Percentiles rank a stretch among this genome's conserved stretches.
Evolutionary conservation across 2,329 filamentous ascomycete species (phyloP).

Genomic region (Bipolaris sorokiniana): DNA sequence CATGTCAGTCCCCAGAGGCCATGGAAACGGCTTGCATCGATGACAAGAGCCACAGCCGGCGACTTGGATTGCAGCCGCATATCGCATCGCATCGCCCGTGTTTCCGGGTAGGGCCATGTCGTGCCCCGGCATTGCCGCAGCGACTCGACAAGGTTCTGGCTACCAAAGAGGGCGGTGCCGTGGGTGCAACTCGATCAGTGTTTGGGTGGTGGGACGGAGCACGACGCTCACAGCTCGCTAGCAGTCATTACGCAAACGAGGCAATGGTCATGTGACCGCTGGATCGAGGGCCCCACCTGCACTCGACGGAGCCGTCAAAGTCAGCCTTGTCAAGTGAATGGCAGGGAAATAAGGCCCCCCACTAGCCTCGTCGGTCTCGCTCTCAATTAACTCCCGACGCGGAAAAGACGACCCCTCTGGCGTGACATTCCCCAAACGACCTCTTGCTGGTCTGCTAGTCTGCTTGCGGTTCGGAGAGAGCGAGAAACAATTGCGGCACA

Average conservation of each 20-base stretch:
- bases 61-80: slow-evolving; percentile 5
- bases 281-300: slow-evolving; percentile 8
- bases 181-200: slow-evolving; percentile 13
- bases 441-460: slow-evolving; percentile 13
- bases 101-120: slow-evolving; percentile 7
- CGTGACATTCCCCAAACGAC: slow-evolving; percentile 25
- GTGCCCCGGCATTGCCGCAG: neutral
- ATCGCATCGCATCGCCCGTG: slow-evolving; percentile 11
- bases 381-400: slow-evolving; percentile 24
- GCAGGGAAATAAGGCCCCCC: slow-evolving; percentile 37
- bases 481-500: neutral
- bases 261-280: slow-evolving; percentile 9
- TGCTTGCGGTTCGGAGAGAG: neutral
- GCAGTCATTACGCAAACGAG: slow-evolving; percentile 7
- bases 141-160: slow-evolving; percentile 2
- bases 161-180: slow-evolving; percentile 7
- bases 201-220: slow-evolving; percentile 1
- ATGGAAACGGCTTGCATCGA: slow-evolving; percentile 15
- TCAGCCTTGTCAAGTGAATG: slow-evolving; percentile 42
- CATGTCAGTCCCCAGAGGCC: too few species aligned
- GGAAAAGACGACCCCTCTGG: slow-evolving; percentile 23
- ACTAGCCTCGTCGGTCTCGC: slow-evolving; percentile 40
- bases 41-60: slow-evolving; percentile 7
- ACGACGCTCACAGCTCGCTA: slow-evolving; percentile 12
- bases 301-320: slow-evolving; percentile 25